Evolutionary conservation across 1,139 yeast genomes (phyloP), one percentile per base, ranked within the genome.

Genomic region (Taphrina deformans): DNA sequence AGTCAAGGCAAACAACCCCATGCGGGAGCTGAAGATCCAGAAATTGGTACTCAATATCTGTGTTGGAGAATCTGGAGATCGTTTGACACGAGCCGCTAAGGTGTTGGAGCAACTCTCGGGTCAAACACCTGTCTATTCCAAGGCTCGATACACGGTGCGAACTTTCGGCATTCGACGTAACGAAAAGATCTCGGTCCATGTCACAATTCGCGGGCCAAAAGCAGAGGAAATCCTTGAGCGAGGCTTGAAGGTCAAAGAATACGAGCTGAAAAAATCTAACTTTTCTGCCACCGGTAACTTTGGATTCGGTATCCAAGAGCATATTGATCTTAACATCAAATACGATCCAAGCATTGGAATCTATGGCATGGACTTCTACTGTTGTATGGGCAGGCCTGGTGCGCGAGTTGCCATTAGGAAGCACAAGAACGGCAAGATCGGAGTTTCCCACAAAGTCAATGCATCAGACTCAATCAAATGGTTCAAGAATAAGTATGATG

Each of bases 361-460:
- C 81, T 95, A 93, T 93, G 99, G 99, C 87, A 93, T 93, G 99
- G 99, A 93, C 84, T 93, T 93, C 88, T 95, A 91, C 93, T 93
- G 93, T 79, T 97, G 92, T 79, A 85, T 93, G 85, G 97, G 97
- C 81, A 92, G 99, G 85, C 96, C 97, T 79, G 99, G 99, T 85
- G 88, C 86, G 85, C 91, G 99, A 85, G 89, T 93, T 75, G 86
- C 98, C 79, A 93, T 97, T 86, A 93, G 99, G 88, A 93, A 93
- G 96, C 89, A 96, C 86, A 84, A 89, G 79, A 85, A 87, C 80
- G 83, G 92, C 77, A 84, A 83, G 75, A 83, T 93, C 75, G 99
- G 99, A 83, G 87, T 88, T 86, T 77, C 84, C 78, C 99, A 93
- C 89, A 85, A 85, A 82, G 89, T 96, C 80, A 81, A 82, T 81